Evolutionary conservation across 1,139 yeast species (phyloP), one percentile per base, ranked within the genome.

Genomic region (Candida mesenterica): DNA sequence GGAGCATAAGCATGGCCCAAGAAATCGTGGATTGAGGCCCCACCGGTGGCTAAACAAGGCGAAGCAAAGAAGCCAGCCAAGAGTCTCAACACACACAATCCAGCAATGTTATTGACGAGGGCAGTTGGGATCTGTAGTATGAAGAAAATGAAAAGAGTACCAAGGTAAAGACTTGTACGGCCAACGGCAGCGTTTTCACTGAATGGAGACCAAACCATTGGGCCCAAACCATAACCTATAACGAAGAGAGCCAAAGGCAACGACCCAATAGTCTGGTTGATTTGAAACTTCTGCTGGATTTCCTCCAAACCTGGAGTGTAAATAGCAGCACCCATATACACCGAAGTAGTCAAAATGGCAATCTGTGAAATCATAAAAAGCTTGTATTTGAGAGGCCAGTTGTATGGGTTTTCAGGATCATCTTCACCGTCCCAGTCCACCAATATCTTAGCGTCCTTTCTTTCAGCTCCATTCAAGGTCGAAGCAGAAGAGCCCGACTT

Each of bases 271-370:
- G 51, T 48, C 28, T 48, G 44, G 23, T 44, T 33, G 6, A 72
- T 45, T 4, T 58, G 39, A 27, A 53, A 68, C 46, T 58, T 50
- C 18, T 33, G 53, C 55, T 47, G 53, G 17, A 65, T 51, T 19
- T 55, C 47, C 4, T 53, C 53, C 17, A 61, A 42, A n/a, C 81
- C 82, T 0, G 86, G 83, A 1, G 83, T 72, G 44, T 73, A 77
- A 17, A 78, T 71, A 1, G 84, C 77, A 1, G 84, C 68, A 3
- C 78, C 82, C 68, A 77, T 73, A 47, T 79, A 79, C 3, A 77
- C 79, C 4, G 74, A 61, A 4, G 66, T 55, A 2, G 84, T 75
- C 37, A 79, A 59, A 23, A 74, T 38, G 33, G 69, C 64, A 22
- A 75, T 60, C 38, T 68, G 58, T 4, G 66, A 13, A 1, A 68